phyloP scores from a whole-genome alignment of 2,329 filamentous ascomycete genomes.

The Aspergillus ochraceus region DNA sequence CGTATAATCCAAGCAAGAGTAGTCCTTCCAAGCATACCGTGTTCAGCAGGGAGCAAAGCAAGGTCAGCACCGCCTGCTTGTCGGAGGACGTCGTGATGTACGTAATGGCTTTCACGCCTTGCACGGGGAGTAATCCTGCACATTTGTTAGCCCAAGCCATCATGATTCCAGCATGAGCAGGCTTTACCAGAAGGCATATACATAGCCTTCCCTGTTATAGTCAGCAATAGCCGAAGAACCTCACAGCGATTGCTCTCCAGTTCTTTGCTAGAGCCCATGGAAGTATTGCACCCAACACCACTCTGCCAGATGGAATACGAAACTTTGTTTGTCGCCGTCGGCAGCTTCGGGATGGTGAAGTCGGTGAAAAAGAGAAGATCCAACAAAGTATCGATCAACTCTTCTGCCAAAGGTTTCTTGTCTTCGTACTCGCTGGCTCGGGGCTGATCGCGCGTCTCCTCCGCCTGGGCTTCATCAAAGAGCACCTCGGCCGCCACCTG shows the following conservation, averaged over 20 bases:
- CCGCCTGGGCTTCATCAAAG: conserved; percentile 71
- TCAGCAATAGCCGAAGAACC: conserved; percentile 80
- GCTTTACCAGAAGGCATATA: conserved; percentile 74
- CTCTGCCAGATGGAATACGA: conserved; percentile 97
- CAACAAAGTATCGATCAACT: conserved; percentile 84
- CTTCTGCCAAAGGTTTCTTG: conserved; percentile 83
- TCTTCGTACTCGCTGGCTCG: conserved; percentile 70
- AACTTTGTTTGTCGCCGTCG: conserved; percentile 73
- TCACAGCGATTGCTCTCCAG: conserved; percentile 92
- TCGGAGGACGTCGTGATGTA: conserved; percentile 86
- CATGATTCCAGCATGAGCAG: neutral
- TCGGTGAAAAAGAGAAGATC: conserved; percentile 90
- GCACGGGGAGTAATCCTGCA: conserved; percentile 68
- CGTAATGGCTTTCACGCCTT: conserved; percentile 79
- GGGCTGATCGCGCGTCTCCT: conserved; percentile 52
- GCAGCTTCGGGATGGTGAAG: conserved; percentile 76
- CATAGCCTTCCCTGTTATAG: conserved; percentile 86
- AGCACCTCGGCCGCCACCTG: conserved; percentile 72
- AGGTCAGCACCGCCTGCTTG: conserved; percentile 85
- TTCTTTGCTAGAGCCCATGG: conserved; percentile 84
- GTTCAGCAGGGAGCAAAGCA: conserved; percentile 90
- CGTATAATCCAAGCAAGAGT: neutral
- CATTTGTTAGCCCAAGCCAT: conserved; percentile 10
- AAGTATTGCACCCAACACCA: conserved; percentile 90
- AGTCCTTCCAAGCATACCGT: conserved; percentile 60